Percentiles rank a stretch among this genome's conserved stretches.
Evolutionary conservation across 768 basidiomycete species (phyloP).

Genomic region (Tubosaeta sp.): DNA sequence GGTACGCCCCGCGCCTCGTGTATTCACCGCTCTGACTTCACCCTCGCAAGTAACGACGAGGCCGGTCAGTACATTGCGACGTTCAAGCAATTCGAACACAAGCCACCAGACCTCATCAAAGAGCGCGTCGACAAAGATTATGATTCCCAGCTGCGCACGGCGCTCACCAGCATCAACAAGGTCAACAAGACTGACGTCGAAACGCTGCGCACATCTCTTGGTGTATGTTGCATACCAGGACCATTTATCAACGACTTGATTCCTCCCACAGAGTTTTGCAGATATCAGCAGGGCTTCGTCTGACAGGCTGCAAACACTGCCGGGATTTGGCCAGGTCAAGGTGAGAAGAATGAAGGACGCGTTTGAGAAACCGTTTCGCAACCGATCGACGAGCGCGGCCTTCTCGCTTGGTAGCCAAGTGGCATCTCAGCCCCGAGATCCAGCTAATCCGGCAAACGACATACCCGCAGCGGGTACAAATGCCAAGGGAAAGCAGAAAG

Average conservation of each 20-base stretch:
- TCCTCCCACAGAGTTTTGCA: conserved; percentile 67
- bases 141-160: conserved; percentile 69
- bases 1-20: conserved; percentile 42
- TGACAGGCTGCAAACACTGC: conserved; percentile 75
- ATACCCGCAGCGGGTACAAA: neutral
- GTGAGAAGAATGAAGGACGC: conserved; percentile 88
- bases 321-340: conserved; percentile 93
- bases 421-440: neutral
- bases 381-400: conserved; percentile 50
- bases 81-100: conserved; percentile 93
- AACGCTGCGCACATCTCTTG: conserved; percentile 87
- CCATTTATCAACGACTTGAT: neutral
- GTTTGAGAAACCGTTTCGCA: conserved; percentile 84
- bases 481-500: conserved; percentile 22
- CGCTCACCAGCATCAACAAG: conserved; percentile 84
- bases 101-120: conserved; percentile 89
- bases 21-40: conserved; percentile 1
- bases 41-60: conserved; percentile 67
- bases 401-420: conserved; percentile 31
- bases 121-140: conserved; percentile 92
- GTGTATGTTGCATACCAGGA: conserved; percentile 50
- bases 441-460: neutral
- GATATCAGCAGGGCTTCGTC: conserved; percentile 70
- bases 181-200: conserved; percentile 98
- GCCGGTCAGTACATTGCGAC: conserved; percentile 87